These are phyloP conservation scores for Quercus dentata DNA, from an alignment of 306 rosid species.

Conservation along the genomic window DNA sequence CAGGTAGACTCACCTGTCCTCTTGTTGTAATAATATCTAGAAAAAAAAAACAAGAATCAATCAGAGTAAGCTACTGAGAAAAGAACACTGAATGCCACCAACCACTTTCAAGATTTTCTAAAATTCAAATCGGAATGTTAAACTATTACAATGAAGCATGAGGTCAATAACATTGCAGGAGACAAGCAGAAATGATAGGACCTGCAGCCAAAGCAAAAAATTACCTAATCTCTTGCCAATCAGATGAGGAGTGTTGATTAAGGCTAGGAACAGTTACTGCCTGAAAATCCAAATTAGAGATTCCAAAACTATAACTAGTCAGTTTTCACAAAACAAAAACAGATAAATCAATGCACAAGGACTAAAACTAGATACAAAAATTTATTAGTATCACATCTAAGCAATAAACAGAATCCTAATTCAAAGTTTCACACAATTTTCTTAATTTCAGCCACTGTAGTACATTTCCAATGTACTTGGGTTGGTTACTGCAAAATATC, in stretches of 20 bases:
- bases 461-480: no score
- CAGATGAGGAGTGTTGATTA: constrained; percentile 62
- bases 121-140: neutral
- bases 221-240: constrained; percentile 99
- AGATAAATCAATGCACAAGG: neutral
- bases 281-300: constrained; percentile 37
- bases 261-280: constrained; percentile 33
- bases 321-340: constrained; percentile 14
- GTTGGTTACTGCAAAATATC: neutral
- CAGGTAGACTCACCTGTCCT: constrained; percentile 88
- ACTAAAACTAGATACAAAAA: neutral
- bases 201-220: neutral
- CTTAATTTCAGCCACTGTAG: neutral
- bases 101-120: neutral
- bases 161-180: neutral
- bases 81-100: neutral
- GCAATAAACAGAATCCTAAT: neutral
- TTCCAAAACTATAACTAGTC: constrained; percentile 9
- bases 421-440: neutral
- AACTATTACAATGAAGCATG: neutral
- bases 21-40: constrained; percentile 91
- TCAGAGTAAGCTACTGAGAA: neutral
- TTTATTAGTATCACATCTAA: constrained; percentile 4
- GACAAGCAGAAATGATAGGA: no score
- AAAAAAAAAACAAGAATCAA: constrained; percentile 1